A percentile compares a stretch with the other conserved stretches of the same genome.
Evolutionary conservation across 768 basidiomycete genomes (phyloP).

Genomic region (Lentinula lateritia): DNA sequence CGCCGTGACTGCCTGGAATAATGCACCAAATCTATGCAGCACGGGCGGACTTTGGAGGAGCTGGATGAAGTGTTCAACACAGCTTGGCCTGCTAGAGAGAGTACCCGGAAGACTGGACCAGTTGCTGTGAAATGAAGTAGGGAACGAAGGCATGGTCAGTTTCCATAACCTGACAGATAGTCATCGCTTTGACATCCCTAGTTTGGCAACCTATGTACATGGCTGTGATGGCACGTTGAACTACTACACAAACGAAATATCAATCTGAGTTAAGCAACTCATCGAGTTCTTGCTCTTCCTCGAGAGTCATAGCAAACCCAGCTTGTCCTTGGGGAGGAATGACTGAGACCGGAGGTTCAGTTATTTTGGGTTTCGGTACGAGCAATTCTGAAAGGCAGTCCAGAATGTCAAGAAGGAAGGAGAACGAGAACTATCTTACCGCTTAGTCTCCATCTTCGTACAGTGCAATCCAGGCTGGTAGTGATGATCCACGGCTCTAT

Average conservation of each 20-base stretch:
- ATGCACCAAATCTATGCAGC: constrained; percentile 1
- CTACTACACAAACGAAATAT: background rate
- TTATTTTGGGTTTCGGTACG: constrained; percentile 20
- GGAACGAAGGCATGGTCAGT: background rate
- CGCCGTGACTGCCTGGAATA: background rate
- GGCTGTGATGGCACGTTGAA: background rate
- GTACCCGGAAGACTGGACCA: constrained; percentile 10
- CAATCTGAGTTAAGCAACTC: constrained; percentile 52
- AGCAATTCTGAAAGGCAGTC: constrained; percentile 30
- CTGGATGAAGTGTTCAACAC: constrained; percentile 20
- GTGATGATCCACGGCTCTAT: constrained; percentile 81
- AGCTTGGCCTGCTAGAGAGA: constrained; percentile 18
- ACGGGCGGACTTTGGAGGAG: constrained; percentile 19
- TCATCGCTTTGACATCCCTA: background rate
- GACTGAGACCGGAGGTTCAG: constrained; percentile 9
- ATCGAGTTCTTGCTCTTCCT: constrained; percentile 86
- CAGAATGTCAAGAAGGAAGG: background rate
- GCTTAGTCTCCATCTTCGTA: constrained; percentile 78
- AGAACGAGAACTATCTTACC: constrained; percentile 29
- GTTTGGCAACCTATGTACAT: background rate
- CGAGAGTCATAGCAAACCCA: constrained; percentile 61
- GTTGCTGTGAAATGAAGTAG: constrained; percentile 12
- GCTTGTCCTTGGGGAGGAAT: constrained; percentile 14
- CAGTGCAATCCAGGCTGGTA: constrained; percentile 79
- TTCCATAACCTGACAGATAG: background rate